Evolutionary conservation across 1,139 yeast genomes (phyloP), one percentile per base, ranked within the genome.

Genomic region (Wickerhamiella infanticola): DNA sequence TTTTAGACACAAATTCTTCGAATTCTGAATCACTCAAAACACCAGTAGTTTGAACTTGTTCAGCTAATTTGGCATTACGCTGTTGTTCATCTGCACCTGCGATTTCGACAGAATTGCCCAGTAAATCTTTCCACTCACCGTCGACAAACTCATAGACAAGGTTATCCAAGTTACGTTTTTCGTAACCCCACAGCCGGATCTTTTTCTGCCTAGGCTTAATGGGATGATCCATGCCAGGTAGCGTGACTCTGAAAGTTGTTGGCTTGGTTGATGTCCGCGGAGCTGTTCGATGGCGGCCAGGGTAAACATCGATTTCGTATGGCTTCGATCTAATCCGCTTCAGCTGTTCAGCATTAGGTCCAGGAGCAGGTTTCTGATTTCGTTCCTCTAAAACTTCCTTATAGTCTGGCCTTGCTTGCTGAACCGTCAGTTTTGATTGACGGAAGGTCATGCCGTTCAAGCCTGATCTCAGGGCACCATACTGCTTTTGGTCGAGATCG

Each of bases 141-240:
- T 79, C 72, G 13, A 62, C 65, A 58, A 74, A 88, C 46, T 66
- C 65, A 62, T 70, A 74, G 0, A 81, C 81, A 54, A 86, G 67
- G 53, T 80, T 90, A 40, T 73, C 70, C 1, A 70, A 60, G 3
- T 73, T 67, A 54, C 73, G 77, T 53, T 74, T 72, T 63, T 82
- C 88, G 49, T 77, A 69, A 7, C 97, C 97, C 98, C 98, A 90
- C 40, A 90, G 69, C 55, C 75, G 75, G 49, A 79, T 63, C 25
- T 54, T 55, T 24, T 56, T 52, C 41, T 52, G 68, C 57, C 42
- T 41, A 24, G 53, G 54, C 24, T 50, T 51, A 33, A 49, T 47
- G 9, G 52, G 13, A 11, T 77, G 77, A 45, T 78, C 66, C 33
- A 29, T 29, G 9, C 33, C 33, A 24, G 72, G 72, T 4, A 85